Base-by-base conservation (phyloP, 2,329 filamentous ascomycete genomes). In the Pyricularia grisea region DNA sequence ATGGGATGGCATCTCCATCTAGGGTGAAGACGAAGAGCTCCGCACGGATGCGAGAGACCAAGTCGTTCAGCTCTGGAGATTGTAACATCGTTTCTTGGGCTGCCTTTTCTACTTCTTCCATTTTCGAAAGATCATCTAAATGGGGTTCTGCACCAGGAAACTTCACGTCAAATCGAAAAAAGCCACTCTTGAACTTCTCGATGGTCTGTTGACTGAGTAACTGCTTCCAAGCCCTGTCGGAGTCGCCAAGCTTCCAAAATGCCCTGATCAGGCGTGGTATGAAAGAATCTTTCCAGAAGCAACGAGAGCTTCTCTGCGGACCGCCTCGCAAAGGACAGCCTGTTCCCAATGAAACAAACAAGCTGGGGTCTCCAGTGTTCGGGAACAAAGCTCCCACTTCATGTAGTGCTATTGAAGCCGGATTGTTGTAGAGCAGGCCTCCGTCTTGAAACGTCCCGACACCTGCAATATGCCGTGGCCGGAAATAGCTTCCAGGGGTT, bases 191-290 rank as follows among this genome's bases (percentile, higher is more conserved):
- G 23, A 9, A 61, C 58, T 61, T 61, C 23, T 61, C 58, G 58
- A 61, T 61, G 58, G 58, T 61, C 58, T 61, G 58, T 61, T 61
- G 23, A 5, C 58, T 61, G n/a, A 61, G 58, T 27, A 61, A 27
- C 58, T 61, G 58, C n/a, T 61, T 61, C 58, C 58, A 61, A 61
- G 58, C 58, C 58, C 58, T 61, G 58, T 61, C 58, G 58, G 58
- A 61, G 58, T 61, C 25, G n/a, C 58, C 58, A 27, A 27, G 58
- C 23, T 61, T 61, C 58, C 58, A 61, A 61, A 61, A 61, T 27
- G 23, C 58, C 23, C 58, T 61, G 58, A 61, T 61, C 58, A 61
- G 58, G 58, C 58, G 58, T 61, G 58, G 58, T 61, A 61, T 61
- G 12, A 61, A 61, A 27, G 58, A 61, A 27, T 61, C 58, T 61